phyloP scores from a whole-genome alignment of 495 filamentous ascomycete genomes.

The Apiosordaria backusii region DNA sequence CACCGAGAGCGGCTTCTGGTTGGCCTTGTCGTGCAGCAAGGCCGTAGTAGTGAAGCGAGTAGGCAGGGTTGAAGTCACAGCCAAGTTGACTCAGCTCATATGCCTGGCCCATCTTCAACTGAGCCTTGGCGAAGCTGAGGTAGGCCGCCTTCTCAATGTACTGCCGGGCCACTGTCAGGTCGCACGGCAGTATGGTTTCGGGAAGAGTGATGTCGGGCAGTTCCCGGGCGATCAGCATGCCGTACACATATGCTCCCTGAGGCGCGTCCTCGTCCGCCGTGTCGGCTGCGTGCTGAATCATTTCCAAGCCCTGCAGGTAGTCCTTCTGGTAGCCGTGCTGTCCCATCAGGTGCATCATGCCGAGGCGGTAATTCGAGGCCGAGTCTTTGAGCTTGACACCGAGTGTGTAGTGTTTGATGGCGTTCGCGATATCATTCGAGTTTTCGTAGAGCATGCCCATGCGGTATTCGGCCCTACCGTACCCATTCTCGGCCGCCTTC shows the following conservation, averaged over 20 bases:
- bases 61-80: constrained; percentile 89
- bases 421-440: constrained; percentile 85
- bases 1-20: constrained; percentile 88
- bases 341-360: constrained; percentile 95
- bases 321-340: constrained; percentile 88
- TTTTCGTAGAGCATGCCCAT: constrained; percentile 98
- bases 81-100: constrained; percentile 92
- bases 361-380: constrained; percentile 89
- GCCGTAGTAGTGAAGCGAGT: constrained; percentile 94
- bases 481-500: constrained; percentile 83
- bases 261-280: constrained; percentile 96
- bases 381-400: constrained; percentile 79
- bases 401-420: constrained; percentile 79
- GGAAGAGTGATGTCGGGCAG: constrained; percentile 84
- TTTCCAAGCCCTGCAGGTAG: constrained; percentile 68
- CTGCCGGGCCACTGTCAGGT: constrained; percentile 69
- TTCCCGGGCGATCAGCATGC: constrained; percentile 89
- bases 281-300: constrained; percentile 77
- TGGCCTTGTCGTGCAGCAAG: constrained; percentile 85
- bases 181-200: constrained; percentile 62
- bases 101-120: constrained; percentile 94
- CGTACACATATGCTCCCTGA: constrained; percentile 94
- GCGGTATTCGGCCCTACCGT: constrained; percentile 89
- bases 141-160: constrained; percentile 98
- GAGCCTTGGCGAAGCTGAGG: constrained; percentile 93